phyloP scores from a whole-genome alignment of 202 grass and related monocot species.

The Panicum virgatum region DNA sequence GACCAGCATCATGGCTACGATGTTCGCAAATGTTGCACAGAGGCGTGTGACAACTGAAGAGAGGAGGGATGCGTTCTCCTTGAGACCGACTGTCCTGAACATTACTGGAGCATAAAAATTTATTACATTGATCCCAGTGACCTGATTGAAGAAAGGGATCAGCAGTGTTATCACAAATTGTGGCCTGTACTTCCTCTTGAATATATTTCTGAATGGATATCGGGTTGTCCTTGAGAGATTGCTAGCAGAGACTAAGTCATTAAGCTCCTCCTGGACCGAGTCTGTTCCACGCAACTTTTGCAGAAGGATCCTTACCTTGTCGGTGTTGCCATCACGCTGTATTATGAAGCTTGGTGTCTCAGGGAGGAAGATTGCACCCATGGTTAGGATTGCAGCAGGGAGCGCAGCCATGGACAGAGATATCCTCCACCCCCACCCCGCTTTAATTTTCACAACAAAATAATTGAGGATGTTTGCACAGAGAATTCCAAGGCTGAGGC shows the following conservation, averaged over 20 bases:
- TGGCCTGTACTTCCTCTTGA: conserved; percentile 66
- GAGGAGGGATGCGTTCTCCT: conserved; percentile 56
- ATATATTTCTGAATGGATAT: conserved; percentile 58
- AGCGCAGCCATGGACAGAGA: conserved; percentile 73
- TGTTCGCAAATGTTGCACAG: conserved; percentile 52
- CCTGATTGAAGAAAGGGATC: conserved; percentile 77
- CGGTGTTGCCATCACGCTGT: conserved; percentile 41
- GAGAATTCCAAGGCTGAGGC: conserved; percentile 74
- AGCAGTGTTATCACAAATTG: conserved; percentile 67
- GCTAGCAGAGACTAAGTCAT: conserved; percentile 68
- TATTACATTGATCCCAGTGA: conserved; percentile 82
- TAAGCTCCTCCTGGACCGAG: conserved; percentile 65
- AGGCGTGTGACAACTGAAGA: conserved; percentile 56
- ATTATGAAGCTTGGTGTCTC: conserved; percentile 83
- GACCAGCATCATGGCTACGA: conserved; percentile 61
- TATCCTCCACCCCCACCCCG: conserved; percentile 81
- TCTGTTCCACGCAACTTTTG: conserved; percentile 63
- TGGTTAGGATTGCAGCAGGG: conserved; percentile 61
- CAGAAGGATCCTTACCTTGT: conserved; percentile 51
- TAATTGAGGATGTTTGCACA: conserved; percentile 85
- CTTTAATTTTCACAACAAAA: conserved; percentile 50
- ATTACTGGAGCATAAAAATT: conserved; percentile 74
- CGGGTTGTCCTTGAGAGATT: conserved; percentile 40
- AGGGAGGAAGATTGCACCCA: conserved; percentile 71
- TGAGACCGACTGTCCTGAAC: conserved; percentile 71